Base-by-base conservation (phyloP, 768 basidiomycete species). In the Pleurotus tuber-regium region DNA sequence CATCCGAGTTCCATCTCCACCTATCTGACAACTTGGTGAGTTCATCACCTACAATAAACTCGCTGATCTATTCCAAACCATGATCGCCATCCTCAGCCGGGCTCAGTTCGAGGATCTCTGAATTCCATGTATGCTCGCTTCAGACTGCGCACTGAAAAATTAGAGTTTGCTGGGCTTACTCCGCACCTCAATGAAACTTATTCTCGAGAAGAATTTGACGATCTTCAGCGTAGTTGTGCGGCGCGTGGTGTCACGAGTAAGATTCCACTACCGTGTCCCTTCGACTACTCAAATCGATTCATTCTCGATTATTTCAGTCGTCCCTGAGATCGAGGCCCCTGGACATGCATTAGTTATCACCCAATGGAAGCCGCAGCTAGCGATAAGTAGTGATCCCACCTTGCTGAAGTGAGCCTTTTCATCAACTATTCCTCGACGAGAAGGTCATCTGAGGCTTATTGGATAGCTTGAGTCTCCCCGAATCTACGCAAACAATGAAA, bases 271-370 rank as follows among this genome's bases (percentile, higher is more conserved):
- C 5, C 7, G 3, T 30, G 8, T 10, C 31, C 18, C n/a, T 4
- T 35, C 31, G 16, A 7, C 31, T 23, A 7, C 4, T 21, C 25
- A 29, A 19, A 19, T 42, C 7, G 9, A 14, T 12, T 28, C 10
- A n/a, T 12, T 38, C 35, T 18, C 14, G 24, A 7, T 3, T n/a
- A 11, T 11, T 28, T 11, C 18, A 48, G 31, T 76, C 33, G 54
- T 75, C 1, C 75, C 75, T 1, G 75, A 76, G 54, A 66, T 77
- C 35, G 75, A 77, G 52, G 72, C 71, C 2, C 67, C 72, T 6
- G 76, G 67, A 0, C 76, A 78, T 55, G 70, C 75, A 5, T 64
- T 77, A 23, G 69, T 66, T 4, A 70, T 76, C 50, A 69, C 70
- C 16, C 71, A 76, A 50, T 77, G 74, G 76, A 74, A 67, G 38